phyloP scores from a whole-genome alignment of 1,284 basidiomycete species.

The Cerioporus squamosus region DNA sequence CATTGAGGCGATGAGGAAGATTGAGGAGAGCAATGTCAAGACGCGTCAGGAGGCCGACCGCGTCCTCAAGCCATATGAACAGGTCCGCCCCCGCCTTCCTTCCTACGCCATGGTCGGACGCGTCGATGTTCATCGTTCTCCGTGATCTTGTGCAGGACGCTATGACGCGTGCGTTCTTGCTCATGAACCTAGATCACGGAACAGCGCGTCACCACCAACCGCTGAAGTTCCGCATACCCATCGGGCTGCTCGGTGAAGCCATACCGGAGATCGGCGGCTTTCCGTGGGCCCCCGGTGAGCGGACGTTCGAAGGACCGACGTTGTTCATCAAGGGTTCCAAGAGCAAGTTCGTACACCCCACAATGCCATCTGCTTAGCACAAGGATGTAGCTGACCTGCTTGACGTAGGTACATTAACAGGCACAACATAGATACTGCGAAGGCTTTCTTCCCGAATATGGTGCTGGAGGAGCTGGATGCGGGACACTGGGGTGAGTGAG shows the following conservation, averaged over 20 bases:
- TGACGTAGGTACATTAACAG: slow-evolving; percentile 69
- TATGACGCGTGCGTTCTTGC: slow-evolving; percentile 74
- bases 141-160: slow-evolving; percentile 53
- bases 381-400: neutral
- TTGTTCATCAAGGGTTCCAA: slow-evolving; percentile 82
- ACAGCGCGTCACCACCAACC: slow-evolving; percentile 33
- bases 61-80: slow-evolving; percentile 65
- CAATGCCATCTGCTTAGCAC: neutral
- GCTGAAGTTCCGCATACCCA: slow-evolving; percentile 73
- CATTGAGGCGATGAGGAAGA: slow-evolving; percentile 70
- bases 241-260: slow-evolving; percentile 64
- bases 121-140: slow-evolving; percentile 1
- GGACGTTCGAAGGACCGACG: slow-evolving; percentile 62
- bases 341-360: slow-evolving; percentile 56
- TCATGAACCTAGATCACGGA: slow-evolving; percentile 74
- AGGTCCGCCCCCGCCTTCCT: slow-evolving; percentile 41
- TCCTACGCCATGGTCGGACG: neutral
- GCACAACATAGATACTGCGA: slow-evolving; percentile 59
- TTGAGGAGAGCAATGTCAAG: slow-evolving; percentile 57
- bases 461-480: slow-evolving; percentile 58
- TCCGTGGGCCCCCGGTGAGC: slow-evolving; percentile 65
- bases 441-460: slow-evolving; percentile 73
- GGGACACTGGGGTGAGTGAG: slow-evolving; percentile 68
- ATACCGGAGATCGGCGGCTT: slow-evolving; percentile 77
- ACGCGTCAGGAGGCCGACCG: slow-evolving; percentile 69